Percentiles rank a stretch among this genome's conserved stretches.
Evolutionary conservation across 805 yeast species (phyloP).

Genomic region (Wickerhamomyces bisporus): DNA sequence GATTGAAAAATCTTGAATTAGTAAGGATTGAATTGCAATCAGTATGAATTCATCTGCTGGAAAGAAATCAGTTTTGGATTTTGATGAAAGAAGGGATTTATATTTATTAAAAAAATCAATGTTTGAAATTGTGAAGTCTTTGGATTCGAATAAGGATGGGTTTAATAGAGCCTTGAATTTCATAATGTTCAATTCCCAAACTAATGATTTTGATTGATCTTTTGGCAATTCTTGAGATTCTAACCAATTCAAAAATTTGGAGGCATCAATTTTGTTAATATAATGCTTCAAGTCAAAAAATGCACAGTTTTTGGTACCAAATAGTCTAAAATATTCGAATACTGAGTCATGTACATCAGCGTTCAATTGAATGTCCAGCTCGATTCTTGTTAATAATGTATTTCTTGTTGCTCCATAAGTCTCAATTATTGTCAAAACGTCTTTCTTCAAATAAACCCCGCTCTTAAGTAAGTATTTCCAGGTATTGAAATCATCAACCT

Average conservation of each 20-base stretch:
- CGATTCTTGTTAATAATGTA: conserved; percentile 47
- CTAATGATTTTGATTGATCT: conserved; percentile 16
- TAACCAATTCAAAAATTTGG: conserved; percentile 18
- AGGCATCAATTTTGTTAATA: conserved; percentile 8
- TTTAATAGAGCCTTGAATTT: conserved; percentile 36
- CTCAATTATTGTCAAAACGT: conserved; percentile 30
- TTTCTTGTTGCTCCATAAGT: conserved; percentile 44
- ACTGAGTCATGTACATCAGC: conserved; percentile 24
- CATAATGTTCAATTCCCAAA: conserved; percentile 35
- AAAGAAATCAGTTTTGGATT: conserved; percentile 64
- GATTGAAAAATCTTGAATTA: conserved; percentile 18
- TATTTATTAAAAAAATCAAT: conserved; percentile 36
- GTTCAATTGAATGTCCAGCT: conserved; percentile 29
- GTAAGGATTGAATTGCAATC: conserved; percentile 40
- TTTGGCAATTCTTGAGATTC: conserved; percentile 17
- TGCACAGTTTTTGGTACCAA: conserved; percentile 60
- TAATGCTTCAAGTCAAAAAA: conserved; percentile 49
- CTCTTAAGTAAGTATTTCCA: conserved; percentile 58
- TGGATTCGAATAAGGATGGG: no score
- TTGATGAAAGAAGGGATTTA: conserved; percentile 30
- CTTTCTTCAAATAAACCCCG: conserved; percentile 29
- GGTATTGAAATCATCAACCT: conserved; percentile 71
- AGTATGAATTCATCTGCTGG: conserved; percentile 63
- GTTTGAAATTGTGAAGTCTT: conserved; percentile 28
- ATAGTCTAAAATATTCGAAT: conserved; percentile 33